These are phyloP conservation scores for Oryza nivara DNA, from an alignment of 176 grass and related monocot species.

Conservation along the genomic window DNA sequence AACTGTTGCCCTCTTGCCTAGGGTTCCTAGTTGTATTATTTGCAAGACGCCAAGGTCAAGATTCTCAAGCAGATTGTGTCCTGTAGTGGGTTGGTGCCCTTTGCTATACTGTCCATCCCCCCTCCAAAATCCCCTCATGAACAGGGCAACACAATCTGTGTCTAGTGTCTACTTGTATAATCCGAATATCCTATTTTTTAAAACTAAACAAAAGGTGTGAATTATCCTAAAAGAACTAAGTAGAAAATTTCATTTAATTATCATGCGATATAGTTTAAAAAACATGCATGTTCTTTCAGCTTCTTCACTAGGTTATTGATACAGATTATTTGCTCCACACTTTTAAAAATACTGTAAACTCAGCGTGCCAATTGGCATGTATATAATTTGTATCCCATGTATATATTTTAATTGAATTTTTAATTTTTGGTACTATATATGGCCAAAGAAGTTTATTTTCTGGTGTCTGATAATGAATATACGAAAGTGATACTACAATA, in stretches of 20 bases:
- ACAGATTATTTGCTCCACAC: too few species aligned
- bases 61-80: conserved; percentile 78
- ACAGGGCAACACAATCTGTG: background rate
- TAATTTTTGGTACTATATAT: too few species aligned
- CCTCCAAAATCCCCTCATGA: conserved; percentile 24
- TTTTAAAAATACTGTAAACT: too few species aligned
- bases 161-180: background rate
- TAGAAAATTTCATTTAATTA: background rate
- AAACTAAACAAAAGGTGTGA: background rate
- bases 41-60: conserved; percentile 79
- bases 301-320: too few species aligned
- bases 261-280: background rate
- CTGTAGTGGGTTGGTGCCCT: conserved; percentile 45
- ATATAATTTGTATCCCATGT: too few species aligned
- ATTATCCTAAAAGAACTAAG: background rate
- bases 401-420: too few species aligned
- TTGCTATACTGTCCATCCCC: conserved; percentile 2
- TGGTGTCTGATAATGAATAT: too few species aligned
- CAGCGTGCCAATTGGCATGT: too few species aligned
- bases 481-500: too few species aligned
- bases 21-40: conserved; percentile 46
- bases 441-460: too few species aligned
- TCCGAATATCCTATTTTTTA: background rate
- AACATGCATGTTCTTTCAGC: too few species aligned
- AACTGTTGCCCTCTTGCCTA: conserved; percentile 53